A percentile compares a stretch with the other conserved stretches of the same genome.
These are phyloP conservation scores for Fistulinella prunicolor DNA, from an alignment of 768 basidiomycete species.

Conservation along the genomic window DNA sequence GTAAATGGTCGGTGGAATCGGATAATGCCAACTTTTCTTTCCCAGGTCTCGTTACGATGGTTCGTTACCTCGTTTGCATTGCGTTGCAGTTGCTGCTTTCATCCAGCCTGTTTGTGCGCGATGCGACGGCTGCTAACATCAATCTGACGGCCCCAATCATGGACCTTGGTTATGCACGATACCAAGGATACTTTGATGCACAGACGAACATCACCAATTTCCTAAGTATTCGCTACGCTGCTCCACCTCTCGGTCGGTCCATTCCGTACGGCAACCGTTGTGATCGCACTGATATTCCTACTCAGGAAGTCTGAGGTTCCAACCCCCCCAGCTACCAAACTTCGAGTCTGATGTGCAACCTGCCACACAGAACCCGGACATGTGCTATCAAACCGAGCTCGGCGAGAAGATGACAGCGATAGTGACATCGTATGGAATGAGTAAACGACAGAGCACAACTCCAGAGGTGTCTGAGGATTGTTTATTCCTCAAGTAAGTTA, in stretches of 20 bases:
- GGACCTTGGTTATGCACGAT: conserved; percentile 30
- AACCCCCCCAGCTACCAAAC: conserved; percentile 27
- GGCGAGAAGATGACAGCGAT: conserved; percentile 11
- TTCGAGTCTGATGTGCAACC: conserved; percentile 18
- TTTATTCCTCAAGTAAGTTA: conserved; percentile 21
- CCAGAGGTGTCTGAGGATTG: conserved; percentile 31
- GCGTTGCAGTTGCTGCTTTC: background rate
- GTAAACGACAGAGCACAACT: conserved; percentile 7
- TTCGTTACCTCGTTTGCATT: background rate
- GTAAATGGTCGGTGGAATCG: too few species aligned
- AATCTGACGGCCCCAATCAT: conserved; percentile 13
- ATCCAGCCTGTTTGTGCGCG: background rate
- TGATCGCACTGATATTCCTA: background rate
- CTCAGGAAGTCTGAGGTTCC: conserved; percentile 25
- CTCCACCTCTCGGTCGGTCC: conserved; percentile 42
- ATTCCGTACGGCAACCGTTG: background rate
- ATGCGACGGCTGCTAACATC: background rate
- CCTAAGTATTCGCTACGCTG: conserved; percentile 43
- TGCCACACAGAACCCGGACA: conserved; percentile 25
- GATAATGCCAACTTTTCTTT: too few species aligned
- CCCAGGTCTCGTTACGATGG: background rate
- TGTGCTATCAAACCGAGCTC: conserved; percentile 20
- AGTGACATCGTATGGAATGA: background rate
- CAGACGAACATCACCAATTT: conserved; percentile 24
- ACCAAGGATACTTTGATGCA: conserved; percentile 27